Conservation (phyloP, 345 rosid species). For the Syzygium aqueum region DNA sequence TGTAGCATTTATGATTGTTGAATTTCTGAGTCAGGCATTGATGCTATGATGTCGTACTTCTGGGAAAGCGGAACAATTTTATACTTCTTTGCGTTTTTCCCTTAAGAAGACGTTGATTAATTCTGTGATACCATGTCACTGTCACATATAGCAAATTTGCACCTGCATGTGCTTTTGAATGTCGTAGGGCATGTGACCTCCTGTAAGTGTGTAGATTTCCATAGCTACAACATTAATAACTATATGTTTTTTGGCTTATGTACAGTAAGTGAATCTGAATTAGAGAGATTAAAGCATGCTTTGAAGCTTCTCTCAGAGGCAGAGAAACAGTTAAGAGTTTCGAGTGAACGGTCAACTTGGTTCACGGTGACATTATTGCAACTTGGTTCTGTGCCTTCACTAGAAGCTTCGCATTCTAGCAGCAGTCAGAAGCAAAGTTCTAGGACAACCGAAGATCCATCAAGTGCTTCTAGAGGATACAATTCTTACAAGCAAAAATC, state of each 20-base stretch:
- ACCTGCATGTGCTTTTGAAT: background rate
- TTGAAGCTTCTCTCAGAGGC: conserved; percentile 95
- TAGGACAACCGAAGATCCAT: conserved; percentile 70
- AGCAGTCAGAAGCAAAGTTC: conserved; percentile 86
- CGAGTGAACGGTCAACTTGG: conserved; percentile 96
- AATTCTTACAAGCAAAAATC: conserved; percentile 43
- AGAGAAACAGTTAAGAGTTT: conserved; percentile 78
- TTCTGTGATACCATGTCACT: background rate
- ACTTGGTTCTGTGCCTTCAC: conserved; percentile 84
- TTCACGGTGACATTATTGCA: conserved; percentile 89
- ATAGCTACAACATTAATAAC: background rate
- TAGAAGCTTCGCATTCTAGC: conserved; percentile 60
- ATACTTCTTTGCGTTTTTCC: background rate
- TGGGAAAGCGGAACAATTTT: background rate
- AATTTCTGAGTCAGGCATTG: background rate
- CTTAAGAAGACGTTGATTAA: background rate
- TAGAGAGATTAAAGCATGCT: conserved; percentile 86
- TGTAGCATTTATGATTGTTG: background rate
- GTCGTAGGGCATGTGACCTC: background rate
- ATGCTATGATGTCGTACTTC: background rate
- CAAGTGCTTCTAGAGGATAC: conserved; percentile 59
- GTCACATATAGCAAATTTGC: background rate
- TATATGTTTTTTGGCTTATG: background rate
- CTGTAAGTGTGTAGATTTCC: background rate
- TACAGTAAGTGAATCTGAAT: conserved; percentile 74